phyloP scores from a whole-genome alignment of 2,329 filamentous ascomycete species.

The Teratosphaeria epicoccoides region DNA sequence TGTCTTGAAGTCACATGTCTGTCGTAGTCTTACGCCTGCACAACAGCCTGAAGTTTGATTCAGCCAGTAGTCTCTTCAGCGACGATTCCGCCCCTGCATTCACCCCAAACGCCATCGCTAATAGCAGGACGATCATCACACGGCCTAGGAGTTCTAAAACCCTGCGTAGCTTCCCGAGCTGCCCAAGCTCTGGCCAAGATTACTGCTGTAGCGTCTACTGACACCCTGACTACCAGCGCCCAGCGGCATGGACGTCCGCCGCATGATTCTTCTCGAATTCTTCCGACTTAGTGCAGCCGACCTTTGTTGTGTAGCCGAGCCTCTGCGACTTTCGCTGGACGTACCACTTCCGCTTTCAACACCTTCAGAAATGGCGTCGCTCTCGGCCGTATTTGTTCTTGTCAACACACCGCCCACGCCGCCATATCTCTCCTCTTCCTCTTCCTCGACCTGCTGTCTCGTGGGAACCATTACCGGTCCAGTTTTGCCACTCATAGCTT shows the following conservation, averaged over 20 bases:
- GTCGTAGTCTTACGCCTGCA: no score
- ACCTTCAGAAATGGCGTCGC: constrained; percentile 13
- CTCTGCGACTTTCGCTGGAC: constrained; percentile 5
- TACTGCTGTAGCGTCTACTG: constrained; percentile 34
- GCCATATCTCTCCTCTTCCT: constrained; percentile 31
- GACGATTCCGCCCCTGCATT: background rate
- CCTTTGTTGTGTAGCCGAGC: constrained; percentile 4
- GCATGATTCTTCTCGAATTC: constrained; percentile 24
- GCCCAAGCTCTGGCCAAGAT: constrained; percentile 31
- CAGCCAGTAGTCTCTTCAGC: background rate
- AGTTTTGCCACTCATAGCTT: constrained; percentile 12
- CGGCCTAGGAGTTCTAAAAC: background rate
- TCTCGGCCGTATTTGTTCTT: constrained; percentile 23
- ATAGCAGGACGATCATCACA: background rate
- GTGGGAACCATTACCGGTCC: constrained; percentile 5
- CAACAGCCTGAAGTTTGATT: background rate
- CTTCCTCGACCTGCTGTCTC: constrained; percentile 4
- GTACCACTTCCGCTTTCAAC: constrained; percentile 10
- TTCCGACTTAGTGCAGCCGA: constrained; percentile 12
- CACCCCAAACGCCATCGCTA: background rate
- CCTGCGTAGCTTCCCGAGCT: constrained; percentile 16
- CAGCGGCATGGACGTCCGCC: constrained; percentile 34
- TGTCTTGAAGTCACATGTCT: no score
- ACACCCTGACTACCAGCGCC: constrained; percentile 36
- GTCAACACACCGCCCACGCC: constrained; percentile 25